A percentile compares a stretch with the other conserved stretches of the same genome.
Evolutionary conservation across 2,329 filamentous ascomycete species (phyloP).

Genomic region (Cladosporium sp.): DNA sequence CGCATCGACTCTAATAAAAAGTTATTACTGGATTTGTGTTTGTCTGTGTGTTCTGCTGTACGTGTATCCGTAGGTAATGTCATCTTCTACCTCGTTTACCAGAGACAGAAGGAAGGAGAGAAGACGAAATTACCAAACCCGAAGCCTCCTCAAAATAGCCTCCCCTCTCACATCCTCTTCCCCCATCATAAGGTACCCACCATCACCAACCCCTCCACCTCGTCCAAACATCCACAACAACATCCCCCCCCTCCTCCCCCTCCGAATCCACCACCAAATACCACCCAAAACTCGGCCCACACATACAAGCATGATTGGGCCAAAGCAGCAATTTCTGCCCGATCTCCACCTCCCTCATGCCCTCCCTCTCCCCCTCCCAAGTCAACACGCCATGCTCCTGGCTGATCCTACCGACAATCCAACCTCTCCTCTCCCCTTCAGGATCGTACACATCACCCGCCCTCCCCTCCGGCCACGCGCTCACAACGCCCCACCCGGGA

Average conservation of each 20-base stretch:
- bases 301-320: slow-evolving; percentile 79
- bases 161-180: too few relatives aligned
- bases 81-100: too few relatives aligned
- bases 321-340: slow-evolving; percentile 68
- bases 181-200: too few relatives aligned
- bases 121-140: too few relatives aligned
- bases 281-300: slow-evolving; percentile 66
- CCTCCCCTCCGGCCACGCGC: slow-evolving; percentile 37
- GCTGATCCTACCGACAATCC: slow-evolving; percentile 67
- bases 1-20: too few relatives aligned
- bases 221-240: slow-evolving; percentile 69
- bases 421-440: slow-evolving; percentile 44
- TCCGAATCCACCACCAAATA: slow-evolving; percentile 69
- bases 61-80: too few relatives aligned
- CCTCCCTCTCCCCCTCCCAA: slow-evolving; percentile 49
- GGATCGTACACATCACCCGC: slow-evolving; percentile 30
- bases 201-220: slow-evolving; percentile 65
- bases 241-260: slow-evolving; percentile 54
- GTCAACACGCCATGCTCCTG: slow-evolving; percentile 74
- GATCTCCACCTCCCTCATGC: slow-evolving; percentile 46
- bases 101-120: too few relatives aligned
- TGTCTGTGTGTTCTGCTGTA: too few relatives aligned
- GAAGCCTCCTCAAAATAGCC: too few relatives aligned
- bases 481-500: slow-evolving; percentile 65
- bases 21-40: too few relatives aligned